Evolutionary conservation across 2,329 filamentous ascomycete species (phyloP).

Genomic region (Drechmeria coniospora): DNA sequence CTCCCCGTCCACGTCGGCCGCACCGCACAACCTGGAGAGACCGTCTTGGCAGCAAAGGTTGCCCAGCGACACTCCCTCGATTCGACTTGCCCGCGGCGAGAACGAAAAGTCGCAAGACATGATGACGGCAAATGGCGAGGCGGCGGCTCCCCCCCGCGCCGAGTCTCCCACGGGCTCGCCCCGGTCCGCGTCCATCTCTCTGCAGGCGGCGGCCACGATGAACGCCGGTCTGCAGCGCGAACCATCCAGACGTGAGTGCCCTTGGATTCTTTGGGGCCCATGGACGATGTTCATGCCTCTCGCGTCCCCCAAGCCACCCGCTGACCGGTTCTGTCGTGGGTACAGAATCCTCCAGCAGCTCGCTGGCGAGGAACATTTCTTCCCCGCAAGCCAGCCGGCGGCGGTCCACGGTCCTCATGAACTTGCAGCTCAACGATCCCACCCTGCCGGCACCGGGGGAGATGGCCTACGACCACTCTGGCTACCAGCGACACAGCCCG

Average conservation of each 20-base stretch:
- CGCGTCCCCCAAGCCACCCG: conserved; percentile 1
- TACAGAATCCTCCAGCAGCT: conserved; percentile 36
- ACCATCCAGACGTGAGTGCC: conserved; percentile 36
- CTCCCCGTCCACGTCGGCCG: too few species aligned
- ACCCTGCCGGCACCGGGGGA: conserved; percentile 52
- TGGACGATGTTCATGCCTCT: conserved; percentile 2
- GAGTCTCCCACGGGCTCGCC: conserved; percentile 46
- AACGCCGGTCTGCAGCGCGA: conserved; percentile 62
- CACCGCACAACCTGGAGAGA: too few species aligned
- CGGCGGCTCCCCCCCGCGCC: conserved; percentile 10
- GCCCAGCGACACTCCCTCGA: too few species aligned
- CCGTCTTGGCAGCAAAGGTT: too few species aligned
- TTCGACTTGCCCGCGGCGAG: background rate
- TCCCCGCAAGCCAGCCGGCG: conserved; percentile 39
- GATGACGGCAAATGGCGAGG: conserved; percentile 17
- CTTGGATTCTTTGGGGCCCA: too few species aligned
- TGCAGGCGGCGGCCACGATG: conserved; percentile 62
- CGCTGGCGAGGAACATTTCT: conserved; percentile 25
- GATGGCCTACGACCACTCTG: conserved; percentile 35
- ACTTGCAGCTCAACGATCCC: conserved; percentile 59
- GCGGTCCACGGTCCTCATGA: conserved; percentile 56
- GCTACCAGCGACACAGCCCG: conserved; percentile 21
- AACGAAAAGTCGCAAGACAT: background rate
- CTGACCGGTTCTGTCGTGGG: conserved; percentile 7
- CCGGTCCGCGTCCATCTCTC: conserved; percentile 50